Base-by-base conservation (phyloP, 768 basidiomycete genomes). In the Kwoniella newhampshirensis region DNA sequence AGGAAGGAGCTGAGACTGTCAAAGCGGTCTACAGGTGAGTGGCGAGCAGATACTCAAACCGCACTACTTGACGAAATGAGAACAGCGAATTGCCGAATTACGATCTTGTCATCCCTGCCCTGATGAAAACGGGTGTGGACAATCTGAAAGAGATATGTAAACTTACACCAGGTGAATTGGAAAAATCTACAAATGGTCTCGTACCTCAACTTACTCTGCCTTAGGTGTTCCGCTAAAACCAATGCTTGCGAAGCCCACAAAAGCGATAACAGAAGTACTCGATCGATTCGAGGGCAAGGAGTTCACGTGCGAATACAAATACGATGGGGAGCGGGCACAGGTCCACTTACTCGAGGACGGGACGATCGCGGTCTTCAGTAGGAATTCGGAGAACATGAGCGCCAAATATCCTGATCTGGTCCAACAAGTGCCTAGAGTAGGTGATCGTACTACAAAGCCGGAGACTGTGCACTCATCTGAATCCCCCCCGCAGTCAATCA, bases 241-340 rank as follows among this genome's bases (percentile, higher is more conserved):
- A 13, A 99, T 99, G 96, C 81, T 99, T 49, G 96, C 96, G 15
- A 99, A 98, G 77, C 96, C 96, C 8, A 98, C 94, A 0, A 99
- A 99, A 77, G 96, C 96, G 2, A 98, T 99, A 64, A 87, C 90
- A 13, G 94, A 98, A 77, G 94, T 99, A 18, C 82, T 99, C 20
- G 94, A 99, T 78, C 81, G 92, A 55, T 99, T 98, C 70, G 96
- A 99, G 77, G 86, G 85, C 70, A 93, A 92, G 77, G 83, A 82
- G 51, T 98, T 99, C 74, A 97, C 96, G 8, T 98, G 93, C 78
- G 96, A 99, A 79, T 99, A 99, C 78, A 99, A 99, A 77, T 99
- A 99, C 66, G 96, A 99, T 63, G 96, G 96, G 6, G 96, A 99
- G 75, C 86, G 96, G 44, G 96, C 96, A 15, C 93, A 97, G 79